Base-by-base conservation (phyloP, 257 asterid genomes). In the Solanum ahanhuiri region DNA sequence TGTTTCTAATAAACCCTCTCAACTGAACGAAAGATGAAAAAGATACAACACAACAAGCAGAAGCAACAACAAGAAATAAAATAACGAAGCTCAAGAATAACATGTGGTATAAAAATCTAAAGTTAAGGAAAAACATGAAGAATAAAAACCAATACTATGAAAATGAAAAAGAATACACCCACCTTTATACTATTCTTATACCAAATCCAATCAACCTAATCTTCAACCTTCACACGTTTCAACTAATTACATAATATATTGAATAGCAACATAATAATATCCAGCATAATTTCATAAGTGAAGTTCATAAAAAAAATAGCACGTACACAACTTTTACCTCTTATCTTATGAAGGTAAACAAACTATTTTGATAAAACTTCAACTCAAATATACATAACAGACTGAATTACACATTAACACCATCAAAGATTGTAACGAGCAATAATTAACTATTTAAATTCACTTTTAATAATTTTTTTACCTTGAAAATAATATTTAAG, bases 251-350 rank as follows among this genome's bases (percentile, higher is more conserved):
- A 58, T 58, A 8, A 20, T 58, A 20, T 20, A 58, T 20, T 7
- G 25, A 22, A 57, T 3, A 57, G 0, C 66, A 57, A 20, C 25
- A 20, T 7, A 18, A 58, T 58, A 58, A 58, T 58, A 60, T 60
- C 0, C 1, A 0, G 0, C 2, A 0, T 9, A 60, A 60, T 60
- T n/a, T n/a, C 3, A 60, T 0, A 22, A 60, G 69, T 60, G 1
- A n/a, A n/a, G 1, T 60, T 9, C 1, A 9, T 0, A n/a, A n/a
- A n/a, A n/a, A n/a, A 2, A n/a, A n/a, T 9, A n/a, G 1, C 0
- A 0, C 1, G 7, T 9, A 9, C 3, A n/a, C 30, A 60, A 60
- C 1, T n/a, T n/a, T n/a, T 4, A 60, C 15, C 15, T n/a, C 3
- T 57, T 57, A 60, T 60, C 31, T 0, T 60, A 1, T 9, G 1